These are phyloP conservation scores for Aspergillus fijiensis DNA, from an alignment of 2,329 filamentous ascomycete genomes.

Conservation along the genomic window DNA sequence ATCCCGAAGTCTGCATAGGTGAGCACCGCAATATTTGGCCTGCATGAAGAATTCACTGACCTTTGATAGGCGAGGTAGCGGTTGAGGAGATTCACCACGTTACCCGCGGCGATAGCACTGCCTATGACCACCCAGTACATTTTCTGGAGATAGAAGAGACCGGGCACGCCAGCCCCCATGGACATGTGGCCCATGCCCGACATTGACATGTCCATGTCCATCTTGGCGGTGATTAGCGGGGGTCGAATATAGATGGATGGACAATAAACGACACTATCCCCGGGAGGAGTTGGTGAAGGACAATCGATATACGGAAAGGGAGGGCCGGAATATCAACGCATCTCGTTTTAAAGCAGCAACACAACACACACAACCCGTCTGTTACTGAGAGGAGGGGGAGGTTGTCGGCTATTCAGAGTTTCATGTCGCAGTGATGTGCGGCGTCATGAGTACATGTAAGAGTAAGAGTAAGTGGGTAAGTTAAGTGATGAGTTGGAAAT, in stretches of 20 bases:
- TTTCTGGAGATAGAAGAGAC: slow-evolving; percentile 49
- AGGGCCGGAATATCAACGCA: neutral
- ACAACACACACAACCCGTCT: neutral
- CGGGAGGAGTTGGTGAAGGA: neutral
- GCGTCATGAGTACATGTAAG: neutral
- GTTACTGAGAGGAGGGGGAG: neutral
- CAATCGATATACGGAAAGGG: neutral
- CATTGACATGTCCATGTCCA: slow-evolving; percentile 24
- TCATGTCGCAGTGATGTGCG: neutral
- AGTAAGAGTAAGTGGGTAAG: too few species aligned
- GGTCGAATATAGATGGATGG: neutral
- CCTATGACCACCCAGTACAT: slow-evolving; percentile 56
- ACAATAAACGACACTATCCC: neutral
- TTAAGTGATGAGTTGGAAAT: too few species aligned
- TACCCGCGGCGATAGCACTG: slow-evolving; percentile 36
- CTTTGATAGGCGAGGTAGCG: slow-evolving; percentile 51
- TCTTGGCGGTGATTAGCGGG: neutral
- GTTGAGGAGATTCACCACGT: slow-evolving; percentile 46
- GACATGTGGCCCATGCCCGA: slow-evolving; percentile 40
- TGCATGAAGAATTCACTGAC: slow-evolving; percentile 29
- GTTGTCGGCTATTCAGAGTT: neutral
- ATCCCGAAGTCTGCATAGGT: slow-evolving; percentile 45
- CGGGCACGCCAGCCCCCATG: slow-evolving; percentile 45
- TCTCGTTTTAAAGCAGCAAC: neutral
- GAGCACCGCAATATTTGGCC: neutral